Base-by-base conservation (phyloP, 345 rosid genomes). In the Camelina laxa region DNA sequence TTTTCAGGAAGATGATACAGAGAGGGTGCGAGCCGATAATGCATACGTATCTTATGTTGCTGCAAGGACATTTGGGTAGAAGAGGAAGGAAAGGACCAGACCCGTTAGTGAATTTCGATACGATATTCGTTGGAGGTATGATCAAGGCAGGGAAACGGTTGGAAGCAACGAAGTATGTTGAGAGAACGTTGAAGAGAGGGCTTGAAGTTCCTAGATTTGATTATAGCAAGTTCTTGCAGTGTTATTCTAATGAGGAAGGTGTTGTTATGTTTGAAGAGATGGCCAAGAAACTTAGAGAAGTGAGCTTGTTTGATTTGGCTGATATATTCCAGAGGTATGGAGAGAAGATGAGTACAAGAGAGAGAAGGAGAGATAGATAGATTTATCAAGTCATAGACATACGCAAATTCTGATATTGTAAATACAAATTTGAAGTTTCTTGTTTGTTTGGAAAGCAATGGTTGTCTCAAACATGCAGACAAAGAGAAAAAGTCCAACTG, bases 1-100 rank as follows among this genome's bases (percentile, higher is more conserved):
- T 89, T 51, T 91, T 93, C 62, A 82, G 97, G 62, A 90, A 83
- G 81, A 93, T 89, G 98, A 88, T 88, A 63, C 69, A 73, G 58
- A 89, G 82, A 78, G 91, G 92, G 2, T 88, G 94, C 5, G 97
- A 93, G 85, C 98, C 94, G 10, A 85, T 73, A 75, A 93, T 93
- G 97, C 98, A 91, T 54, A 91, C 98, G 0, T 93, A 93, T 63
- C 71, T 93, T 2, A 86, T 91, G 94, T 73, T 91, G 73, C 73
- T 93, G 83, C 94, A 91, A 66, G 98, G 94, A 13, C 98, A 89
- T 82, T 69, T 93, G 68, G 98, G 98, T 61, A 89, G 86, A 85
- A 86, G 91, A 74, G 96, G 97, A 49, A 85, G 97, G 81, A 93
- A 88, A 70, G 98, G 97, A 54, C 74, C 78, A 17, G 89, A 91